Evolutionary conservation across 257 asterid species (phyloP), one percentile per base, ranked within the genome.

Genomic region (Penstemon davidsonii): DNA sequence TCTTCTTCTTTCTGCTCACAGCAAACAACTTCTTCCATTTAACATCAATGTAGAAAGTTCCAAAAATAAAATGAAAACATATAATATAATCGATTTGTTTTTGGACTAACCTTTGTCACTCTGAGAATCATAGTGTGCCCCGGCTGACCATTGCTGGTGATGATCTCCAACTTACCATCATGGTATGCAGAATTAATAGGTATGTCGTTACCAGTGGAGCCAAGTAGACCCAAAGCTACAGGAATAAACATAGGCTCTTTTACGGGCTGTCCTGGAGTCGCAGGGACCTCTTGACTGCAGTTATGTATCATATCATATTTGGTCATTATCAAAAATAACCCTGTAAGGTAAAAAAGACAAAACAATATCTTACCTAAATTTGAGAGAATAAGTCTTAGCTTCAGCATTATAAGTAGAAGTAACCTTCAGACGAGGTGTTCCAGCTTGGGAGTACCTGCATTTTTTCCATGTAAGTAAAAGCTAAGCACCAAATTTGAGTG

Each of bases 391-490:
- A 37, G 96, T 87, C 67, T 60, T 76, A 25, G 86, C 82, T 75
- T 91, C 81, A 42, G 90, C 74, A 71, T 88, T 75, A 64, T 88
- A 91, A 45, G 73, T 68, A 45, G 96, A 82, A 55, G 60, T 75
- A 57, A 88, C 96, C 68, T 82, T 87, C 78, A 94, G 79, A 58
- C 59, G 75, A 68, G 99, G 97, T 6, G 99, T 91, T 56, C 99
- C 99, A 61, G 99, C 99, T 82, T 94, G 97, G 11, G 99, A 91
- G 74, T 94, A 94, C 99, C 99, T 94, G 75, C 67, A 78, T 57
- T 79, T 58, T 73, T 15, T 15, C 58, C 53, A 47, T 61, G 73
- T 40, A 33, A 68, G 56, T 60, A 62, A 52, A 68, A 44, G 37
- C 1, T 67, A 47, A 54, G 51, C 71, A 69, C 72, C 60, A 33